A percentile compares a stretch with the other conserved stretches of the same genome.
phyloP scores from a whole-genome alignment of 2,329 filamentous ascomycete genomes.

The Cercospora sojina region DNA sequence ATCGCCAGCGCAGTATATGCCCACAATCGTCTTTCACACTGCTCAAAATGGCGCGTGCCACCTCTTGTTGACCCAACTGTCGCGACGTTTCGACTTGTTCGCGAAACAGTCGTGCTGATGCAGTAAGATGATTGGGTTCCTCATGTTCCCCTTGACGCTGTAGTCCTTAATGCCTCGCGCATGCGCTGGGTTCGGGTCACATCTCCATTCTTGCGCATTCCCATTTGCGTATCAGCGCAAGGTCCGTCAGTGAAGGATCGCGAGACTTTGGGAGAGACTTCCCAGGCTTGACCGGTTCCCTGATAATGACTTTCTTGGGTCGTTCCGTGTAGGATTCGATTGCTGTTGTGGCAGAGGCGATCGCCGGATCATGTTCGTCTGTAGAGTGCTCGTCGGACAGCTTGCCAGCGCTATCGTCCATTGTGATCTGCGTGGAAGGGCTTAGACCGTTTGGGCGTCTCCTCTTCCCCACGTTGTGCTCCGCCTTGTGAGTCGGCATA shows the following conservation, averaged over 20 bases:
- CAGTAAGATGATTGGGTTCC: background rate
- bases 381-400: background rate
- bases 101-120: background rate
- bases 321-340: background rate
- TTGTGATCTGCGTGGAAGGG: background rate
- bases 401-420: background rate
- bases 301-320: background rate
- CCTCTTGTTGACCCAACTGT: background rate
- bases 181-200: slow-evolving; percentile 2
- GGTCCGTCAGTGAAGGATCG: background rate
- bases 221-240: background rate
- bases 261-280: background rate
- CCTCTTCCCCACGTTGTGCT: slow-evolving; percentile 21
- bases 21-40: background rate
- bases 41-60: slow-evolving; percentile 8
- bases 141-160: slow-evolving; percentile 2
- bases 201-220: slow-evolving; percentile 8
- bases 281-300: background rate
- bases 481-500: slow-evolving; percentile 25
- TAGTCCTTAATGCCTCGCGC: background rate
- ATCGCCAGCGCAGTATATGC: background rate
- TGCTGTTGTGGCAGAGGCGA: background rate
- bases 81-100: background rate
- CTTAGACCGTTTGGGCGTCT: slow-evolving; percentile 25
- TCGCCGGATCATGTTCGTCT: background rate